A percentile compares a stretch with the other conserved stretches of the same genome.
phyloP scores from a whole-genome alignment of 148 eudicot species.

The Oxyria digyna region DNA sequence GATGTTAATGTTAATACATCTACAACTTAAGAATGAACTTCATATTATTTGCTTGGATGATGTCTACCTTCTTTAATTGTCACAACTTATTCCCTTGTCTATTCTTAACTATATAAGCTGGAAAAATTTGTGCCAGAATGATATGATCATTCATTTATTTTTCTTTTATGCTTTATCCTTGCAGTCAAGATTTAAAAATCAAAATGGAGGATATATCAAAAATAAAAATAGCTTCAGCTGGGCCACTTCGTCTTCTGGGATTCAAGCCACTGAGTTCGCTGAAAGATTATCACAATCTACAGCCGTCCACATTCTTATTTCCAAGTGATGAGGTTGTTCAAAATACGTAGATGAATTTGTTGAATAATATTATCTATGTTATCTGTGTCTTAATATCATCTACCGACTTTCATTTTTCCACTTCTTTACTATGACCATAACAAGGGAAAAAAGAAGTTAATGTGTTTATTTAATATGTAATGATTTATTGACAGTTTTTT shows the following conservation, averaged over 20 bases:
- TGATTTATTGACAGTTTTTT: neutral
- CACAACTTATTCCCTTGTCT: neutral
- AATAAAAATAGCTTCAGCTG: conserved; percentile 59
- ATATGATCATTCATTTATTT: neutral
- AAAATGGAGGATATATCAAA: conserved; percentile 72
- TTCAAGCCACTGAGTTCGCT: conserved; percentile 86
- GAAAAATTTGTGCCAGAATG: neutral
- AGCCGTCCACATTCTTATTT: conserved; percentile 82
- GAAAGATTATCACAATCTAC: conserved; percentile 85
- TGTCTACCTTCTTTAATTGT: neutral
- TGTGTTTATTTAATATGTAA: neutral
- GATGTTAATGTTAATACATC: neutral
- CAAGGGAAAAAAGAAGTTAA: neutral
- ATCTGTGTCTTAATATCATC: neutral
- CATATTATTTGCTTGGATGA: neutral
- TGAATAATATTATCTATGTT: neutral
- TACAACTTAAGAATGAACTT: neutral
- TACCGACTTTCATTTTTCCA: neutral
- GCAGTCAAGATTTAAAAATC: conserved; percentile 61
- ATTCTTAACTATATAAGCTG: neutral
- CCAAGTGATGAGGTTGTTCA: conserved; percentile 83
- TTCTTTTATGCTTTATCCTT: conserved; percentile 12
- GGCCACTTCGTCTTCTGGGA: conserved; percentile 85
- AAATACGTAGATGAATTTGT: neutral
- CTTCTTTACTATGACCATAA: neutral